Base-by-base conservation (phyloP, 2,329 filamentous ascomycete genomes). In the Neobulgaria alba region DNA sequence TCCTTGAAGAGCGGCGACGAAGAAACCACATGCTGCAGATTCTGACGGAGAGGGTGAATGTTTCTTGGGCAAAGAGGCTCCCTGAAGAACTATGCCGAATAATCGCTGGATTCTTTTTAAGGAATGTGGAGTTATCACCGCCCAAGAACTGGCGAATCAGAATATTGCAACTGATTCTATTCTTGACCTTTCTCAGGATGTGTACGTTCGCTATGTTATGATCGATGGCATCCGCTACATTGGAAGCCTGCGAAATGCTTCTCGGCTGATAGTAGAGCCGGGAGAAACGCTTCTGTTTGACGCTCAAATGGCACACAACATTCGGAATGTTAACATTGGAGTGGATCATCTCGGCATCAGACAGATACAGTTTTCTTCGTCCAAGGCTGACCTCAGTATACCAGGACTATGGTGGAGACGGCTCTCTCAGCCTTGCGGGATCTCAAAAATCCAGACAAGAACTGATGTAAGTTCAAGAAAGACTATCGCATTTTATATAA, bases 101-200 rank as follows among this genome's bases (percentile, higher is more conserved):
- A 29, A 37, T 37, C 4, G 35, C 35, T 37, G 35, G 35, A 26
- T 29, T 26, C 29, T 20, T 37, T 37, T 14, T 37, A 37, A 17
- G 21, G 35, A 37, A 37, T 37, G 35, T 37, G 35, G 18, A 37
- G 19, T 37, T 37, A 29, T 37, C 35, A 37, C 35, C 12, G 35
- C 35, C 35, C 18, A 37, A 16, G 35, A 37, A 37, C 20, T 37
- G 16, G 35, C 21, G 21, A 29, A 37, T 29, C 9, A 37, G 35
- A 19, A 37, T 37, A 29, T 5, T 17, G 35, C 12, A 37, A 16
- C 5, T 37, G 15, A 37, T 37, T 37, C 35, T 37, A 15, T 37
- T 37, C 8, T 37, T 37, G 35, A 37, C 35, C 35, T 37, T 37
- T 37, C 35, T n/a, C 35, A 37, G 5, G 35, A 37, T 14, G 35